Base-by-base conservation (phyloP, 768 basidiomycete genomes). In the Infundibulicybe gibba region DNA sequence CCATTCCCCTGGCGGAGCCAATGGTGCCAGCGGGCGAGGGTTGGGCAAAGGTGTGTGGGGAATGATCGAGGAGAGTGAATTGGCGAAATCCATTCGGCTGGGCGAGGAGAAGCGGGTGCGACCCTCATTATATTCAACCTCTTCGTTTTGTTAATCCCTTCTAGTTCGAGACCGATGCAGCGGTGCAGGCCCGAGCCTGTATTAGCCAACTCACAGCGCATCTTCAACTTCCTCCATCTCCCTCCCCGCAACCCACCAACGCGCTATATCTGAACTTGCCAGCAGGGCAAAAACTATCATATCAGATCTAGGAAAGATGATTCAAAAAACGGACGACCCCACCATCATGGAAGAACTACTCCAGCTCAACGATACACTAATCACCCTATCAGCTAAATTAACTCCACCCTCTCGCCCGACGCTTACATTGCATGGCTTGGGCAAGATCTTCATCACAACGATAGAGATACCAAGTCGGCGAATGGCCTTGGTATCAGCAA, bases 41-140 rank as follows among this genome's bases (percentile, higher is more conserved):
- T 54, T 65, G 5, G 75, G 76, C 1, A 90, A 81, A 55, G 87
- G 87, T 1, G 77, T 92, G 11, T 92, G 90, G 90, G 80, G 79
- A 0, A 78, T 91, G 80, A 87, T 91, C 45, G 87, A 92, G 62
- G 87, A 89, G 51, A 90, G 89, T 61, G 84, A 88, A 62, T 68
- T 92, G 21, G 90, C 90, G 3, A 80, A 76, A 62, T 77, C 80
- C 12, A 82, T 90, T 47, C 69, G 81, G 43, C 67, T 76, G 48
- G 63, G 61, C 38, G 77, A 83, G 59, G 77, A 77, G 68, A 77
- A 76, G 65, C 75, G 77, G 65, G 77, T 77, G 10, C 8, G 61
- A 53, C 39, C 20, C 34, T 13, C 31, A 5, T 8, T 32, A 32
- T 21, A 32, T 12, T 34, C 46, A 1, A 54, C 45, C 32, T 32